Percentiles rank a stretch among this genome's conserved stretches.
These are phyloP conservation scores for Ilex paraguariensis DNA, from an alignment of 305 asterid genomes.

Conservation along the genomic window DNA sequence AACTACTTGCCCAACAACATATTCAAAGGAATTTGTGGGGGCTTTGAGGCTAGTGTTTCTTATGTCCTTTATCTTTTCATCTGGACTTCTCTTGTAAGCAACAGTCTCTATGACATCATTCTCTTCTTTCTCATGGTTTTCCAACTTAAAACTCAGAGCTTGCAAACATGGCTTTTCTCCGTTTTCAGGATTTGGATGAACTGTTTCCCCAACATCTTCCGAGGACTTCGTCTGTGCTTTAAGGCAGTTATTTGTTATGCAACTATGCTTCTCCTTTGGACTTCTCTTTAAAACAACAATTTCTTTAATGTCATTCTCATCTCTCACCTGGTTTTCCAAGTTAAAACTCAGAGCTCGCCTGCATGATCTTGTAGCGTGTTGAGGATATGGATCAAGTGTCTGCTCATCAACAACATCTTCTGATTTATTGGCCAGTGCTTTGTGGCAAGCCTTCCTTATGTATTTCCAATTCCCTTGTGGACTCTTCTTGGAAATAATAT, in stretches of 20 bases:
- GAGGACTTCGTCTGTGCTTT: not conserved
- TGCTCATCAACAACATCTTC: not conserved
- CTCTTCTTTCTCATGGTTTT: not conserved
- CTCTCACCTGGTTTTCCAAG: slow-evolving; percentile 3
- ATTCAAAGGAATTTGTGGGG: too few relatives aligned
- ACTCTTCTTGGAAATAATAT: too few relatives aligned
- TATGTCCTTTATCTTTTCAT: not conserved
- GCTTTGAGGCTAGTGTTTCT: too few relatives aligned
- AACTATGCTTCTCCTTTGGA: not conserved
- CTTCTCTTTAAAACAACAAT: not conserved
- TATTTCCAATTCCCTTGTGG: slow-evolving; percentile 1
- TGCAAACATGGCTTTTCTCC: slow-evolving; percentile 14
- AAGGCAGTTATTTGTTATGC: not conserved
- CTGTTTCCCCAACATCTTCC: not conserved
- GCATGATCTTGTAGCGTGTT: slow-evolving; percentile 12
- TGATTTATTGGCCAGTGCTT: not conserved
- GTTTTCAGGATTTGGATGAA: not conserved
- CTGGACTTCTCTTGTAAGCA: not conserved
- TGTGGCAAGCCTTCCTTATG: slow-evolving; percentile 1
- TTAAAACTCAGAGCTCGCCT: slow-evolving; percentile 24
- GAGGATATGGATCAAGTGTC: not conserved
- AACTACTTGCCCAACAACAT: not conserved
- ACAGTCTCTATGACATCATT: too few relatives aligned
- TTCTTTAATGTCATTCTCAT: not conserved
- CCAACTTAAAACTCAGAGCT: slow-evolving; percentile 18